Base-by-base conservation (phyloP, 1,139 yeast species). In the Candida sp. region DNA sequence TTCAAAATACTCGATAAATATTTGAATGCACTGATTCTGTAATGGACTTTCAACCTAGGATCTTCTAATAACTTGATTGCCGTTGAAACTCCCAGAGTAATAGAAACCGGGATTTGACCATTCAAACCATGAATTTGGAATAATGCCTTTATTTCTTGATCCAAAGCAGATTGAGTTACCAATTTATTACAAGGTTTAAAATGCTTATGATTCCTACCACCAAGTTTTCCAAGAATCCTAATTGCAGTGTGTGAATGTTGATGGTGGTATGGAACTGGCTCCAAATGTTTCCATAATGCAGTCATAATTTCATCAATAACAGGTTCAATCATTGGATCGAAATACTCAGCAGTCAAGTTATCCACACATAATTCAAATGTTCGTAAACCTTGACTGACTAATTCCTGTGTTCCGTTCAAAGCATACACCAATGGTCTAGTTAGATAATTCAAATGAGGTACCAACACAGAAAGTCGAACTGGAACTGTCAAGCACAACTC, bases 311-410 rank as follows among this genome's bases (percentile, higher is more conserved):
- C 97, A 46, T 87, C 95, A 49, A 91, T 82, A 1, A 90, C 97
- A 0, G 99, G 98, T 56, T 90, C 98, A 48, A 95, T 82, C 60
- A 93, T 89, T 1, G 99, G 99, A 56, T 95, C 99, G 61, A 95
- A 90, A 62, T 90, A 95, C 56, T 91, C 96, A 0, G 98, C 96
- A 0, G 98, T 93, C 46, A 95, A 69, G 55, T 95, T 95, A 57
- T 95, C 99, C 23, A 95, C 97, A 58, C 99, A 93, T n/a, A 93
- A 74, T 57, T 95, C 99, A 46, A 95, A 77, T 0, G 98, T 93
- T 50, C 98, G 76, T 50, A 95, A 71, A 36, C 99, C 99, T 65
- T 93, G 99, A 45, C 93, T 84, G 1, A 91, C 95, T 42, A 93
- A 76, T 51, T 95, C 99, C 48, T 86, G 96, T 1, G 91, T 77